phyloP scores from a whole-genome alignment of 768 basidiomycete species.

The Lentinula aciculospora region DNA sequence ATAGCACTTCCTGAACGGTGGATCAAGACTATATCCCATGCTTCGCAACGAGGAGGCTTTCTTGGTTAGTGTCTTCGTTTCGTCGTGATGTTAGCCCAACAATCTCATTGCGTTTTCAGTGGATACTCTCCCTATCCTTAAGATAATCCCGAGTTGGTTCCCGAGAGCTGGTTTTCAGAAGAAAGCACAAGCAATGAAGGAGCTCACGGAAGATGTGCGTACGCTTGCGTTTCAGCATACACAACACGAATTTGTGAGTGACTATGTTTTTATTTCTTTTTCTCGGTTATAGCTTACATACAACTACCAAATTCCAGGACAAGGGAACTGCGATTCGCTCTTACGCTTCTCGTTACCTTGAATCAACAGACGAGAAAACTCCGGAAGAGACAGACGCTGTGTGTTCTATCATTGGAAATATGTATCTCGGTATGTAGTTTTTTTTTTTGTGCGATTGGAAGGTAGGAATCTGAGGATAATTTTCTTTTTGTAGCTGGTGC shows the following conservation, averaged over 20 bases:
- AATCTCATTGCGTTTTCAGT: too few species aligned
- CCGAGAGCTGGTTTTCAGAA: constrained; percentile 28
- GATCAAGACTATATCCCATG: neutral
- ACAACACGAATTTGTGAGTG: constrained; percentile 2
- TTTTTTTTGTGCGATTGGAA: neutral
- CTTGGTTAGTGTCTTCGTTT: neutral
- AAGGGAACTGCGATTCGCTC: constrained; percentile 8
- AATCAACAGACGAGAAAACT: constrained; percentile 2
- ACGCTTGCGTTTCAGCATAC: constrained; percentile 5
- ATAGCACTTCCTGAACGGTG: constrained; percentile 4
- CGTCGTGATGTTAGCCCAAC: too few species aligned
- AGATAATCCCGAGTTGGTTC: constrained; percentile 27
- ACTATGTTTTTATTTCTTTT: neutral
- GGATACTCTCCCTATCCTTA: constrained; percentile 12
- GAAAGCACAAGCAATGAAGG: constrained; percentile 3
- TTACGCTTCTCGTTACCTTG: constrained; percentile 8
- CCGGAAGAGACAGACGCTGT: neutral
- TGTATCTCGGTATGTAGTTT: neutral
- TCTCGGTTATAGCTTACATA: too few species aligned
- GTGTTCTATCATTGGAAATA: neutral
- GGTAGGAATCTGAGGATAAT: neutral
- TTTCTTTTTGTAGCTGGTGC: neutral
- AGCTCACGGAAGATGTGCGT: constrained; percentile 6
- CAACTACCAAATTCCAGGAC: neutral
- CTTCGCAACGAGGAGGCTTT: neutral